Base-by-base conservation (phyloP, 192 early-diverging fungal genomes). In the Linderina pennispora region DNA sequence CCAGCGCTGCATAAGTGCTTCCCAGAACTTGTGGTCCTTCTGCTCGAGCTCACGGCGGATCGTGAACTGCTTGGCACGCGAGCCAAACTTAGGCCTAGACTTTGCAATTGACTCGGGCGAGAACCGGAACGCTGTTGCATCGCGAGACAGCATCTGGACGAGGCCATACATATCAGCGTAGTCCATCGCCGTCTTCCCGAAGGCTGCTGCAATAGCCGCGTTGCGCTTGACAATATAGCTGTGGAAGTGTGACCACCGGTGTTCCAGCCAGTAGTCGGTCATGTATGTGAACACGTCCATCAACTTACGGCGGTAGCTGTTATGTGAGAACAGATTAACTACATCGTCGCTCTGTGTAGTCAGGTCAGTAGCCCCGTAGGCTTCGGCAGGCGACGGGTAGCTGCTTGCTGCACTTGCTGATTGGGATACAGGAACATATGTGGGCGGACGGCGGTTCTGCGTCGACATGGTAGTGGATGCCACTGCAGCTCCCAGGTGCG, bases 151-250 rank as follows among this genome's bases (percentile, higher is more conserved):
- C 67, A 55, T 55, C 23, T 54, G 45, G 10, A 71, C 19, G 16
- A 71, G 31, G 9, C 67, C 35, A 7, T 48, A 18, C 1, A 21
- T 6, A 19, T 49, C 39, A 23, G 47, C 44, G 25, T 72, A 63
- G 1, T 57, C 53, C 35, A 75, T 69, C 5, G 77, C 70, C 7
- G 64, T 61, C 43, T 84, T 84, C 28, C 78, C 74, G 15, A 87
- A 86, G 36, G 59, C 58, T 13, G 81, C 75, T 20, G 86, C 83
- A 15, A 80, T 53, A 5, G 51, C 49, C 32, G 62, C 58, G 23
- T 48, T 53, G 36, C 77, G 68, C 48, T 74, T 75, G 21, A 59
- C 51, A 25, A 79, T 45, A 34, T 69, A 76, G 47, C 25, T 42
- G 35, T 33, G 40, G 34, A 71, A 55, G 16, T 55, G 37, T 6